phyloP scores from a whole-genome alignment of 176 grass and related monocot species.

The Carex cristatella region DNA sequence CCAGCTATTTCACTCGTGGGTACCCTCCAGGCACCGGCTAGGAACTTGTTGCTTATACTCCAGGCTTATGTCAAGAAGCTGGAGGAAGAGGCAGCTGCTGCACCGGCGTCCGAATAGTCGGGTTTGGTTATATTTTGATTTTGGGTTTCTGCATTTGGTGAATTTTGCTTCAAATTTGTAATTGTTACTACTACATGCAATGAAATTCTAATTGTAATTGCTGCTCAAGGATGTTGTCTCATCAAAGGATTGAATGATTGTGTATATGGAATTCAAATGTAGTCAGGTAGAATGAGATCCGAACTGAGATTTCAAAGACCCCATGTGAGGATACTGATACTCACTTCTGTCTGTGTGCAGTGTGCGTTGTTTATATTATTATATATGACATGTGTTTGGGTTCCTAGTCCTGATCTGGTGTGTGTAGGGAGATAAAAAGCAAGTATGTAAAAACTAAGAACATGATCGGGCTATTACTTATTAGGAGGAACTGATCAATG shows the following conservation, averaged over 20 bases:
- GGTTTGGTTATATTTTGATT: constrained; percentile 25
- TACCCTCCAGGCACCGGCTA: constrained; percentile 58
- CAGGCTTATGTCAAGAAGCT: constrained; percentile 66
- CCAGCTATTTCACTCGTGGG: constrained; percentile 59
- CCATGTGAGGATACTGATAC: no score
- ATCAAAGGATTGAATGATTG: not conserved
- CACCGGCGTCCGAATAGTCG: constrained; percentile 15
- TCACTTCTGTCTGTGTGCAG: no score
- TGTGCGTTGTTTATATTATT: no score
- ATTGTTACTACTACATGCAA: constrained; percentile 13
- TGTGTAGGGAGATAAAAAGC: no score
- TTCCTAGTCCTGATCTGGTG: no score
- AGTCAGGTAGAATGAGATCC: no score
- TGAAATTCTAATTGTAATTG: constrained; percentile 7
- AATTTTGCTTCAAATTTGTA: not conserved
- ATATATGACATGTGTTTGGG: no score
- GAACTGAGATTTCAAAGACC: no score
- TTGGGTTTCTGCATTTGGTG: not conserved
- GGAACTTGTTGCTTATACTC: constrained; percentile 49
- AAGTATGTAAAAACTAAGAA: no score
- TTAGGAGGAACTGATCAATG: no score
- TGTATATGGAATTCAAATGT: not conserved
- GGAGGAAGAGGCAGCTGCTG: constrained; percentile 31
- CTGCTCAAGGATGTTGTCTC: not conserved
- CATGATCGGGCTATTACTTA: no score